A percentile compares a stretch with the other conserved stretches of the same genome.
These are phyloP conservation scores for Aureobasidium sp. DNA, from an alignment of 2,329 filamentous ascomycete species.

Conservation along the genomic window DNA sequence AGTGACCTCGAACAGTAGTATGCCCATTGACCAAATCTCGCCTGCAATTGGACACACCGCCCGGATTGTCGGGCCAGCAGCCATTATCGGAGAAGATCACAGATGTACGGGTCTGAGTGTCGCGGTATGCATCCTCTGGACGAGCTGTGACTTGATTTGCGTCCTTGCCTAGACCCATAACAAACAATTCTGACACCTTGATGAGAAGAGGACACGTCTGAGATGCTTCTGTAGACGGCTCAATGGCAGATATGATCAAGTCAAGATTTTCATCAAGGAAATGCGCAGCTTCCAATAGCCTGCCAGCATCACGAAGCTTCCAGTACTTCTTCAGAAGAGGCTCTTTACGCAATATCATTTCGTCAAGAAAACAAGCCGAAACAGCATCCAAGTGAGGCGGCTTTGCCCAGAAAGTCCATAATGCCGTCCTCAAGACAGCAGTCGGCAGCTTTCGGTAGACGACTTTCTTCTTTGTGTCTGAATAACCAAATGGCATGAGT, in stretches of 20 bases:
- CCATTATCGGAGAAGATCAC: constrained; percentile 48
- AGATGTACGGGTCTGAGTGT: constrained; percentile 43
- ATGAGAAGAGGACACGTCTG: constrained; percentile 28
- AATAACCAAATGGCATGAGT: constrained; percentile 1
- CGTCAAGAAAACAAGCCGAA: constrained; percentile 18
- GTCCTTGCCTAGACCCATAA: constrained; percentile 39
- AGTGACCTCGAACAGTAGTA: constrained; percentile 48
- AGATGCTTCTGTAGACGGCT: constrained; percentile 19
- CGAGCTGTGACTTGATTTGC: constrained; percentile 35
- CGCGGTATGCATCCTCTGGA: constrained; percentile 35
- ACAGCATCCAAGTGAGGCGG: constrained; percentile 18
- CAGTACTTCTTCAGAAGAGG: constrained; percentile 40
- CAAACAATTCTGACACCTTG: constrained; percentile 35
- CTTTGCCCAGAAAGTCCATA: constrained; percentile 19
- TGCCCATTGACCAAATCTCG: constrained; percentile 50
- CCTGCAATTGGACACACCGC: constrained; percentile 50
- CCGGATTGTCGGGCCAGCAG: constrained; percentile 48
- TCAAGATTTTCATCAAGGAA: constrained; percentile 18
- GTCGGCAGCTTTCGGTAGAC: constrained; percentile 16
- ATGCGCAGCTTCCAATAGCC: constrained; percentile 31
- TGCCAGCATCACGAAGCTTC: constrained; percentile 41
- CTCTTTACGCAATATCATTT: constrained; percentile 24
- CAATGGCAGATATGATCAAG: constrained; percentile 18
- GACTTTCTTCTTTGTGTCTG: constrained; percentile 11
- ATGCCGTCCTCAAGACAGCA: constrained; percentile 14